Evolutionary conservation across 2,329 filamentous ascomycete species (phyloP).

Genomic region (Orbilia oligospora): DNA sequence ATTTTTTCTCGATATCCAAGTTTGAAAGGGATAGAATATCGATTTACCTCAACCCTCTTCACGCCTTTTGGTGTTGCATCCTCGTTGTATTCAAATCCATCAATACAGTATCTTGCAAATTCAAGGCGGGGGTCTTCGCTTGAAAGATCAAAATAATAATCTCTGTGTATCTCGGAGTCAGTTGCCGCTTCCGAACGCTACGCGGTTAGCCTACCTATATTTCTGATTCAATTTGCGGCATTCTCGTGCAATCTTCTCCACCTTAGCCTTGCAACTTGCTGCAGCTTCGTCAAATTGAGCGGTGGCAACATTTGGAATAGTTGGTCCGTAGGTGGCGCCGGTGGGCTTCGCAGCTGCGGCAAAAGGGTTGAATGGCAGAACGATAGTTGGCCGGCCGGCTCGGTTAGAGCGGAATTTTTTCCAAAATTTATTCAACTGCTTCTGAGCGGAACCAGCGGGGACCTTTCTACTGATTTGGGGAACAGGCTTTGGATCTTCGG

Average conservation of each 20-base stretch:
- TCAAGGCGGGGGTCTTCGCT: slow-evolving; percentile 61
- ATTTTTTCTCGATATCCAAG: no score
- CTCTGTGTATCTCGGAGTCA: slow-evolving; percentile 21
- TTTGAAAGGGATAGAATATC: background rate
- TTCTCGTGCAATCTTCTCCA: slow-evolving; percentile 73
- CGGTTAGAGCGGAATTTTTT: slow-evolving; percentile 42
- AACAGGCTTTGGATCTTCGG: slow-evolving; percentile 24
- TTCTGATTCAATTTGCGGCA: slow-evolving; percentile 85
- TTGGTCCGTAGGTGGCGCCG: slow-evolving; percentile 33
- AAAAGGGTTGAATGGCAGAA: slow-evolving; percentile 46
- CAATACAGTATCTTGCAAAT: slow-evolving; percentile 70
- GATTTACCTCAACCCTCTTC: slow-evolving; percentile 61
- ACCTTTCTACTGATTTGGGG: slow-evolving; percentile 47
- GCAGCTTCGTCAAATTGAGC: slow-evolving; percentile 61
- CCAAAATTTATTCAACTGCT: slow-evolving; percentile 56
- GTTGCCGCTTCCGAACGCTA: background rate
- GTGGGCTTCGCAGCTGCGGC: slow-evolving; percentile 20
- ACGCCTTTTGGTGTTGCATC: slow-evolving; percentile 60
- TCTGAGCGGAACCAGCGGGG: slow-evolving; percentile 41
- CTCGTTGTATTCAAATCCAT: slow-evolving; percentile 68
- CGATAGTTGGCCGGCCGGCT: slow-evolving; percentile 46
- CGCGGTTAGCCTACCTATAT: slow-evolving; percentile 72
- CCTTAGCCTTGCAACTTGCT: slow-evolving; percentile 67
- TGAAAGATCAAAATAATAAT: slow-evolving; percentile 79
- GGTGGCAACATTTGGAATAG: slow-evolving; percentile 57